phyloP scores from a whole-genome alignment of 139 green algal genomes.

The Coelastrella sp. region DNA sequence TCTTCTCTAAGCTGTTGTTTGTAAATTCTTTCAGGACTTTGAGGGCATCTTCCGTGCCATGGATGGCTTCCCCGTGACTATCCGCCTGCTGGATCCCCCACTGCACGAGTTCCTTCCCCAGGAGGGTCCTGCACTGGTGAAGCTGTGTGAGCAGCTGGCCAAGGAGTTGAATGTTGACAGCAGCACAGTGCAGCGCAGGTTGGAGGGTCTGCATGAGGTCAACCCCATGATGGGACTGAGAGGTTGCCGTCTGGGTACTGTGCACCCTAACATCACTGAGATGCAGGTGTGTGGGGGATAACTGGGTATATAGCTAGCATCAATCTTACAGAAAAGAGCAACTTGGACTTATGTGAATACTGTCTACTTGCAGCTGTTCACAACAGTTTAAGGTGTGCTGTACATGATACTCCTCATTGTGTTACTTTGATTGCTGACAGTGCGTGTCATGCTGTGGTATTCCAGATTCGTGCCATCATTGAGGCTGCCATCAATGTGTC shows the following conservation, averaged over 20 bases:
- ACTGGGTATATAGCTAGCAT: too few species aligned
- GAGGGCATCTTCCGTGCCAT: slow-evolving; percentile 88
- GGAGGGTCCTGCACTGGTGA: slow-evolving; percentile 71
- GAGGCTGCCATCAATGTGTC: slow-evolving; percentile 81
- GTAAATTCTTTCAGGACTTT: slow-evolving; percentile 71
- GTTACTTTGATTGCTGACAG: background rate
- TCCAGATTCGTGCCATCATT: slow-evolving; percentile 84
- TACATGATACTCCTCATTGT: background rate
- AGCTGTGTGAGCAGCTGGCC: slow-evolving; percentile 74
- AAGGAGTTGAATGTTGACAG: slow-evolving; percentile 55
- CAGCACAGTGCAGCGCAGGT: slow-evolving; percentile 59
- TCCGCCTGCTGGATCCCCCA: slow-evolving; percentile 93
- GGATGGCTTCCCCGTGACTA: slow-evolving; percentile 89
- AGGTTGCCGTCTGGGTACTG: slow-evolving; percentile 90
- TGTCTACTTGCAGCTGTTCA: background rate
- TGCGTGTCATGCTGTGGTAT: background rate
- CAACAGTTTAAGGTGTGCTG: background rate
- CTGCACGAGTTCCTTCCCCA: slow-evolving; percentile 96
- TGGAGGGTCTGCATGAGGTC: slow-evolving; percentile 82
- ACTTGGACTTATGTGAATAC: too few species aligned
- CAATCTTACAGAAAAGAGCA: too few species aligned
- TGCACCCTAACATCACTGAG: slow-evolving; percentile 87
- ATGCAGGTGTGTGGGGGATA: slow-evolving; percentile 62
- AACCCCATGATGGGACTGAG: slow-evolving; percentile 94
- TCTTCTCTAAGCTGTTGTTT: background rate